Evolutionary conservation across 2,329 filamentous ascomycete species (phyloP), one percentile per base, ranked within the genome.

Genomic region (Hirsutella thompsonii): DNA sequence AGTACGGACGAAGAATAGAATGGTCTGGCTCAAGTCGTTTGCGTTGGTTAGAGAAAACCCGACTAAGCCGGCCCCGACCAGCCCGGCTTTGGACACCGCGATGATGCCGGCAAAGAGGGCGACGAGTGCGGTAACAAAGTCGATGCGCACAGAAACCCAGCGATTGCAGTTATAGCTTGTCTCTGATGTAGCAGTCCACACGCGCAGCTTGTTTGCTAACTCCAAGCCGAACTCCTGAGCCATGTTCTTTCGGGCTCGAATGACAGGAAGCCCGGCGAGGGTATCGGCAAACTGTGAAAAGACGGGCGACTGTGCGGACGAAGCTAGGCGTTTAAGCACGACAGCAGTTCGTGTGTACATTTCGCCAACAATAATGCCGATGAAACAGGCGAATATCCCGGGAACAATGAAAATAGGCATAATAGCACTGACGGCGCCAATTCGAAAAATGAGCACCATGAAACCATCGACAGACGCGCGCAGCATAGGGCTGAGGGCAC

Each of bases 201-300:
- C 52, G 1, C 67, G 61, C 26, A 76, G 45, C 47, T 69, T 69
- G 21, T 68, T 59, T 1, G 72, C 71, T n/a, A 76, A 53, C 28
- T 70, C 61, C 20, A 63, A 53, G 10, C 63, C 58, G 41, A 76
- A 76, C 1, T 60, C 60, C 20, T 62, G 53, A 9, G 66, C 56
- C 63, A 74, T 71, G 29, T 64, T 65, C 9, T 57, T 56, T 11
- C 69, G 59, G 2, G 70, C 71, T 3, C 73, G 69, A 43, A 77
- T 73, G 13, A 73, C 57, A 6, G 67, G 53, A 23, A 73, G 55
- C 0, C 70, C 70, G 4, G 68, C 62, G 1, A 74, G 55, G 1
- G 67, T 72, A 40, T 74, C 70, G 2, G 68, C 64, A 44, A 76
- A 76, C 42, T 74, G 72, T 1, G 71, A 69, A 48, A 75, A 76